Evolutionary conservation across 2,329 filamentous ascomycete species (phyloP), one percentile per base, ranked within the genome.

Genomic region (Teratosphaeria epicoccoides): DNA sequence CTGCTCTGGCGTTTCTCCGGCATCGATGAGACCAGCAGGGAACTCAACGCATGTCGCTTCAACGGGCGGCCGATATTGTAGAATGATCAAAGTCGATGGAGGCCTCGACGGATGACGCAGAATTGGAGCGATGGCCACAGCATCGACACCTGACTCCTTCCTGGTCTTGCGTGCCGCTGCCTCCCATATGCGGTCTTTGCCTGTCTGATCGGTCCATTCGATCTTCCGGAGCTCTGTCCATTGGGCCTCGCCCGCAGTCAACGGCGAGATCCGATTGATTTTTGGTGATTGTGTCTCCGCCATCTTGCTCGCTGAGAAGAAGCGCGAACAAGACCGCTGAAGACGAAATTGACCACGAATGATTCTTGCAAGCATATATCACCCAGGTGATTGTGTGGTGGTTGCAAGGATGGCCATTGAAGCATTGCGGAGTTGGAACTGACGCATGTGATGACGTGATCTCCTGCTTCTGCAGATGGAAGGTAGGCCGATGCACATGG

Each of bases 21-120:
- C 74, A 59, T 83, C 80, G 26, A 83, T 75, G 23, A 83, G 68
- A 0, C 80, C 80, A 0, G 79, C 79, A 0, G 80, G 80, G 5
- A 82, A 75, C 61, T 83, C 80, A 47, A 83, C 78, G 47, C 76
- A 77, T 29, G 79, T 68, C 23, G 76, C 78, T 52, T 79, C 73
- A 37, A 81, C 73, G 0, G 80, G 79, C 0, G 80, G 79, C 3
- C 80, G 74, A 63, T 80, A 83, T 60, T 83, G 63, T 53, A 80
- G 73, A 55, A 81, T 76, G 47, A 82, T 71, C 47, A 82, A 71
- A 11, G 79, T 78, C 29, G 71, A 73, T 1, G 73, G 66, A 3
- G 73, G 71, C 40, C 66, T 66, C 10, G 61, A 66, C 0, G 75
- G 73, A 57, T 76, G 74, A 24, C 72, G 69, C 47, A 78, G 68